Evolutionary conservation across 2,329 filamentous ascomycete species (phyloP), one percentile per base, ranked within the genome.

Genomic region (Colletotrichum truncatum): DNA sequence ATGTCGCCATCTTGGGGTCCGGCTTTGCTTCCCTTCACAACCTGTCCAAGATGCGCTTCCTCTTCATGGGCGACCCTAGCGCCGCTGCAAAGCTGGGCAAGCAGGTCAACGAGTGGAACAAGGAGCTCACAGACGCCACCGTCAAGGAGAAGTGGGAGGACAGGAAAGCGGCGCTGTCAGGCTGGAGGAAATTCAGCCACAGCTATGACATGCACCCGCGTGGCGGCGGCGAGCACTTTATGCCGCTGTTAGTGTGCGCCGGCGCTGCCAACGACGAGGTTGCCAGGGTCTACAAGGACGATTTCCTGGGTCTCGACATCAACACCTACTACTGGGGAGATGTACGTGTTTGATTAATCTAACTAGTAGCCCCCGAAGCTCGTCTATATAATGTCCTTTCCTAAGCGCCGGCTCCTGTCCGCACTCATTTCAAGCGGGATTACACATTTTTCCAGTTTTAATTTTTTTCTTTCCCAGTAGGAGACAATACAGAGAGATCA

Each of bases 21-120:
- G 87, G 87, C 23, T 88, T 88, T 68, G 85, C 87, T 1, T 85
- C 83, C 3, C 78, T 88, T 60, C 87, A 89, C 73, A 88, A 88
- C 71, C 70, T 88, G 8, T 74, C 77, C 23, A 69, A 79, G 28
- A 83, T 88, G 81, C 78, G 82, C 26, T 59, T 69, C 43, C 69
- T 82, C 25, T 69, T 72, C 23, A 62, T 54, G 48, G 68, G 70
- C 14, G 70, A 73, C 4, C 49, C 67, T 3, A 32, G 60, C 6
- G 70, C 70, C 2, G 63, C 68, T 26, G 72, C 81, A 56, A 70
- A 64, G 39, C n/a, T 69, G 6, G 34, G 46, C 10, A 57, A 51
- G 5, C 60, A 71, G 14, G 75, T 77, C 3, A 69, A 70, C 11
- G 71, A 70, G 51, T 89, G 85, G 84, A 87, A 83, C 71, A 68